Evolutionary conservation across 306 rosid species (phyloP), one percentile per base, ranked within the genome.

Genomic region (Calophaca sinica): DNA sequence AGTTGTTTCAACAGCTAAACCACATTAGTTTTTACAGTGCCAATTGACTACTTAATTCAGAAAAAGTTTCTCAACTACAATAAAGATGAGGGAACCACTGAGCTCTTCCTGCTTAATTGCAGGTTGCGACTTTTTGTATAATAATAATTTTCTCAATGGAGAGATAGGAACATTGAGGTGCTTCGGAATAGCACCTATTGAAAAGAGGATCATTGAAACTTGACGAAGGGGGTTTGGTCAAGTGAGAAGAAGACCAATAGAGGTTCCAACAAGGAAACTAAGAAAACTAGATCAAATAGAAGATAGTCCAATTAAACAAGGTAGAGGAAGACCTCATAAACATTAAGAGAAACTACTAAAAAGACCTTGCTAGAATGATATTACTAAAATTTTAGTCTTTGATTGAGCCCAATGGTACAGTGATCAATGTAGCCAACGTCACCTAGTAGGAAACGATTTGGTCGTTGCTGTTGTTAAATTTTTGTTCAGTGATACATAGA

Each of bases 1-100:
- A 68, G 49, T 32, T 50, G 49, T 75, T 69, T 61, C 70, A 6
- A 67, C 52, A 54, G 36, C 68, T 38, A 77, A 77, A 65, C 79
- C 60, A 58, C 71, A 65, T 65, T 38, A 55, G 49, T 62, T 49
- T 62, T 39, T 42, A 61, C 55, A 42, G 28, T 14, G 68, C 15
- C 52, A 65, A 53, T 65, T 42, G 80, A 53, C 67, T 13, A 44
- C 53, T 59, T 8, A 32, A 38, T 73, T 63, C 67, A 74, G 12
- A 69, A 80, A 57, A 71, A 60, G n/a, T 55, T 55, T 49, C 48
- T 62, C 44, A 49, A 63, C 53, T 15, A 52, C 36, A 80, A 61
- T 33, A 74, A 80, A 58, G 28, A 38, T 49, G 58, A 69, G 50
- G 75, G 31, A 64, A 38, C 54, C 58, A 5, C 44, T 45, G 48